Evolutionary conservation across 1,139 yeast species (phyloP), one percentile per base, ranked within the genome.

Genomic region (Magnusiomyces sp.): DNA sequence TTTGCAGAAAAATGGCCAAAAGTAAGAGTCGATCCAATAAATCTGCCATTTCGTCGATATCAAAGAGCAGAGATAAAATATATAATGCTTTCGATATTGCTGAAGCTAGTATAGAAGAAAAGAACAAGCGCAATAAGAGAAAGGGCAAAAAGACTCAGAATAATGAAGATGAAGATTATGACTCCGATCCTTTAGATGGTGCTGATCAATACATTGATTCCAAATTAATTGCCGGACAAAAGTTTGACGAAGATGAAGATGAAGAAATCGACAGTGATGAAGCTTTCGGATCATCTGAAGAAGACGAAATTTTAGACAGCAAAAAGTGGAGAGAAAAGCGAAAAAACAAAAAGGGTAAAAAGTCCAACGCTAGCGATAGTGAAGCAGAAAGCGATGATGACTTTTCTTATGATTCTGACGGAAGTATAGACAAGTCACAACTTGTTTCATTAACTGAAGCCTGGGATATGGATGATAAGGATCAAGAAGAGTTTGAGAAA

Each of bases 361-460:
- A 46, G 13, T 31, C 42, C 33, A 40, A 47, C 3, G 41, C 31
- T 19, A 59, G 56, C 11, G 53, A 43, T 16, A 53, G 55, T 10
- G 60, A 52, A 3, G 53, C 41, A 5, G 56, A 48, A 23, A 54
- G 56, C 2, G 68, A 59, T 17, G 60, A 57, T n/a, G 66, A 58
- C 17, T 66, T 63, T 53, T 71, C 62, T 32, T 71, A 77, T 56
- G 70, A 68, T 11, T 61, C 55, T n/a, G 59, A 57, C 39, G 58
- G 52, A 45, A 77, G 82, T 60, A 65, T 78, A 46, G 96, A 89
- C 60, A 95, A 87, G 63, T 71, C 69, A 37, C 85, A 87, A 58
- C 72, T 89, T 53, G 77, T 85, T 50, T 77, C 95, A 0, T 71
- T 89, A 45, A 84, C 95, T 6, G 89, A 83, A 58, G 90, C 87